Conservation (phyloP, 306 rosid genomes). For the Argentina anserina region DNA sequence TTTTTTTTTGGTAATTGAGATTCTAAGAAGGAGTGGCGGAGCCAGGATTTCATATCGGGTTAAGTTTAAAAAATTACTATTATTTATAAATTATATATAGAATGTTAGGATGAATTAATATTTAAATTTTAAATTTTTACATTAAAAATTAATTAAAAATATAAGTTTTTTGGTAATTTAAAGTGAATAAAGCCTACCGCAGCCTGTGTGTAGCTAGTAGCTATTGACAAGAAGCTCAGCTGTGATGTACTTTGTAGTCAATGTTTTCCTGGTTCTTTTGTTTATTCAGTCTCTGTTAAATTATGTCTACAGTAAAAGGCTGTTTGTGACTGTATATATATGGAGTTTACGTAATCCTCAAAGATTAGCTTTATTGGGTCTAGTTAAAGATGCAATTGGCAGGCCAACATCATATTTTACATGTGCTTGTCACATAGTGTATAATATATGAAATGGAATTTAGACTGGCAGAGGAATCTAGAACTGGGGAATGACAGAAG, state of each 20-base stretch:
- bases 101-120: no score
- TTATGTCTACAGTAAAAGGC: slow-evolving; percentile 60
- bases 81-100: no score
- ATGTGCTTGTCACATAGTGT: slow-evolving; percentile 9
- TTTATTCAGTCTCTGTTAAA: slow-evolving; percentile 2
- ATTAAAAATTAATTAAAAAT: no score
- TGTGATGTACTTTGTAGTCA: not conserved
- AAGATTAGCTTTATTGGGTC: slow-evolving; percentile 73
- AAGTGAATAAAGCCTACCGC: no score
- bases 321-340: slow-evolving; percentile 75
- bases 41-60: no score
- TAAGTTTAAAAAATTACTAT: no score
- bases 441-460: slow-evolving; percentile 24
- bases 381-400: slow-evolving; percentile 69
- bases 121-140: no score
- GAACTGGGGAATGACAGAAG: slow-evolving; percentile 27
- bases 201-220: no score
- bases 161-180: no score
- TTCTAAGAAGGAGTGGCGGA: no score
- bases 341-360: slow-evolving; percentile 44
- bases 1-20: not conserved
- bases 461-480: slow-evolving; percentile 10
- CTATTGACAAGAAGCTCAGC: no score
- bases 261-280: not conserved
- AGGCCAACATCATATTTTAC: slow-evolving; percentile 24